Percentiles rank a stretch among this genome's conserved stretches.
Evolutionary conservation across 495 filamentous ascomycete species (phyloP).

Genomic region (Hypoxylon trugodes): DNA sequence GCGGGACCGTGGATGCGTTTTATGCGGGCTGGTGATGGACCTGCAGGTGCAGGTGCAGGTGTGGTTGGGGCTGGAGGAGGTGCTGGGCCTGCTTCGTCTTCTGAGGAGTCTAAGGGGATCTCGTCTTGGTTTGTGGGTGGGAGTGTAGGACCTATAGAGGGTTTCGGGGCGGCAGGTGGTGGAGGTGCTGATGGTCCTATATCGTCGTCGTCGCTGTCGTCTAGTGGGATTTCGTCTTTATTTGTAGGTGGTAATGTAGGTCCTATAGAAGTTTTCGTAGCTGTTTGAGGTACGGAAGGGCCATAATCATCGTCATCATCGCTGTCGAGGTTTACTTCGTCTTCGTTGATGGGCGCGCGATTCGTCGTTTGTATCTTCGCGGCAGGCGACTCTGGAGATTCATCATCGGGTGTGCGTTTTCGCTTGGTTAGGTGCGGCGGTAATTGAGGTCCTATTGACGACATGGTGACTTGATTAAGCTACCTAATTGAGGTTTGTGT

Average conservation of each 20-base stretch:
- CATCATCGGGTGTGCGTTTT: slow-evolving; percentile 58
- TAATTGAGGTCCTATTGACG: slow-evolving; percentile 60
- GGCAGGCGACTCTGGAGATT: slow-evolving; percentile 47
- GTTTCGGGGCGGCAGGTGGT: slow-evolving; percentile 11
- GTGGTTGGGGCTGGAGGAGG: slow-evolving; percentile 13
- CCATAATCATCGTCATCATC: slow-evolving; percentile 50
- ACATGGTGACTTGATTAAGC: slow-evolving; percentile 43
- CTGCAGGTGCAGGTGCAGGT: slow-evolving; percentile 23
- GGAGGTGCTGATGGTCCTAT: slow-evolving; percentile 28
- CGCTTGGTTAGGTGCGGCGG: slow-evolving; percentile 62
- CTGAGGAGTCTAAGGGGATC: slow-evolving; percentile 21
- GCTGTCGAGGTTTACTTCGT: slow-evolving; percentile 48
- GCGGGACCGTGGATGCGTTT: slow-evolving; percentile 56
- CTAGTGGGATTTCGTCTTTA: slow-evolving; percentile 30
- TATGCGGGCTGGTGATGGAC: slow-evolving; percentile 30
- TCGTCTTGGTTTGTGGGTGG: slow-evolving; percentile 42
- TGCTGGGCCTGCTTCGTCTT: slow-evolving; percentile 32
- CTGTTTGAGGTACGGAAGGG: slow-evolving; percentile 38
- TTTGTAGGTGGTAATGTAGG: slow-evolving; percentile 39
- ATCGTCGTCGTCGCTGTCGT: slow-evolving; percentile 40
- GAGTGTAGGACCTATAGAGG: slow-evolving; percentile 48
- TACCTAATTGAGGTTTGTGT: not conserved
- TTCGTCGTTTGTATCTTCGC: slow-evolving; percentile 46
- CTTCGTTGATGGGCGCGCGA: slow-evolving; percentile 44
- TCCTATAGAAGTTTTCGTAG: slow-evolving; percentile 25